Evolutionary conservation across 257 asterid genomes (phyloP), one percentile per base, ranked within the genome.

Genomic region (Anisodus tanguticus): DNA sequence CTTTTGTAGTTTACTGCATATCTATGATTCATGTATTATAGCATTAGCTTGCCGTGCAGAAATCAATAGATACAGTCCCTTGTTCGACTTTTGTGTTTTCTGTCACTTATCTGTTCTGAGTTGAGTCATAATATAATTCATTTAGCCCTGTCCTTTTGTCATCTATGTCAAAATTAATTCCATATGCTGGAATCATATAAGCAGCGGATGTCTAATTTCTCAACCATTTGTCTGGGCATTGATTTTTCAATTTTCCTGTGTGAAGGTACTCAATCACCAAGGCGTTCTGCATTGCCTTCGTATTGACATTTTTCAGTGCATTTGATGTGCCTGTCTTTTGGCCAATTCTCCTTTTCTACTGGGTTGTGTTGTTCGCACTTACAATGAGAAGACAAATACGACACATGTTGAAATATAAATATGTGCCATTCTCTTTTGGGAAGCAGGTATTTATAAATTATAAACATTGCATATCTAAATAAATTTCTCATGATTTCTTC

Each of bases 281-380:
- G 78, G 94, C 91, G 2, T 89, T 91, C 87, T 89, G 92, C 89
- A 86, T 92, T 19, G 93, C 93, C 49, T 86, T 90, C 51, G 83
- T 87, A 58, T 83, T 89, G 83, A 92, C 95, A 83, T 89, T 90
- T 92, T 87, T 91, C 87, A 83, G 87, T 82, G 26, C 87, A 31
- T 88, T 91, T 57, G 91, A 92, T 58, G 93, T 92, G 74, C 96
- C 96, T 45, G 92, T 91, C n/a, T 92, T 88, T 79, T 92, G 95
- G 95, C 95, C 95, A 13, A 90, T 92, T 83, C 93, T 92, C 76
- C 94, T 92, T 69, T 89, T 92, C 91, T 92, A 91, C 86, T 92
- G 95, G 95, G 59, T 92, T 57, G 83, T 92, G 81, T 84, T 92
- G 84, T 92, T 91, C 87, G 82, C 54, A 17, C 83, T 92, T 54